Conservation (phyloP, 345 rosid species). For the Abelmoschus esculentus region DNA sequence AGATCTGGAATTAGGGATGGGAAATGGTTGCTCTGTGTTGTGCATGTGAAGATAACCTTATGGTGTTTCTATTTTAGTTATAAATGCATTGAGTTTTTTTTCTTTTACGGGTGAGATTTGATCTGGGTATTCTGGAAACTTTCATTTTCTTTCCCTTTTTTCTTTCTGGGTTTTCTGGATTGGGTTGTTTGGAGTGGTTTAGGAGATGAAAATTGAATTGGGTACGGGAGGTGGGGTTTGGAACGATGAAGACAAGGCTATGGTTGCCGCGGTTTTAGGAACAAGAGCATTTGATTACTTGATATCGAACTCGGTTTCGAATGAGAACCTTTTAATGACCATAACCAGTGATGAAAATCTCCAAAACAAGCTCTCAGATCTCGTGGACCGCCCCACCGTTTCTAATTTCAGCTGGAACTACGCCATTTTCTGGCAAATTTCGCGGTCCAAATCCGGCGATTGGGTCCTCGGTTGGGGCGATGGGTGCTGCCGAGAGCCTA, state of each 20-base stretch:
- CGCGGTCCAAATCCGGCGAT: conserved; percentile 75
- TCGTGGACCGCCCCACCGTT: conserved; percentile 65
- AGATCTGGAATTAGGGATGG: conserved; percentile 36
- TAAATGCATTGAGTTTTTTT: conserved; percentile 17
- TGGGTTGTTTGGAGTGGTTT: background rate
- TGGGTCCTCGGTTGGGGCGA: conserved; percentile 98
- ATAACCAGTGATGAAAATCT: conserved; percentile 62
- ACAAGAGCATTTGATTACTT: conserved; percentile 68
- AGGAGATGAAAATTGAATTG: conserved; percentile 45
- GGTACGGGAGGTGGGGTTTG: conserved; percentile 51
- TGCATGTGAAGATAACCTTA: conserved; percentile 6
- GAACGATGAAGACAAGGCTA: conserved; percentile 72
- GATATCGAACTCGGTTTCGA: conserved; percentile 52
- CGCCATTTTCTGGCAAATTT: conserved; percentile 91
- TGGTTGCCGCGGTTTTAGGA: conserved; percentile 70
- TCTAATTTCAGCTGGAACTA: conserved; percentile 95
- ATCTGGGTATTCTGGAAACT: conserved; percentile 7
- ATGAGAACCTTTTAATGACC: conserved; percentile 51
- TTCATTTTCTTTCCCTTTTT: background rate
- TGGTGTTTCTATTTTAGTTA: conserved; percentile 5
- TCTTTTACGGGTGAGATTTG: conserved; percentile 15
- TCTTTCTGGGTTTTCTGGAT: background rate
- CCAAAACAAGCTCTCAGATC: conserved; percentile 83
- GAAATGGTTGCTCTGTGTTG: conserved; percentile 6
- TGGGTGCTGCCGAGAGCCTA: conserved; percentile 89